Evolutionary conservation across 345 rosid genomes (phyloP), one percentile per base, ranked within the genome.

Genomic region (Pugionium dolabratum): DNA sequence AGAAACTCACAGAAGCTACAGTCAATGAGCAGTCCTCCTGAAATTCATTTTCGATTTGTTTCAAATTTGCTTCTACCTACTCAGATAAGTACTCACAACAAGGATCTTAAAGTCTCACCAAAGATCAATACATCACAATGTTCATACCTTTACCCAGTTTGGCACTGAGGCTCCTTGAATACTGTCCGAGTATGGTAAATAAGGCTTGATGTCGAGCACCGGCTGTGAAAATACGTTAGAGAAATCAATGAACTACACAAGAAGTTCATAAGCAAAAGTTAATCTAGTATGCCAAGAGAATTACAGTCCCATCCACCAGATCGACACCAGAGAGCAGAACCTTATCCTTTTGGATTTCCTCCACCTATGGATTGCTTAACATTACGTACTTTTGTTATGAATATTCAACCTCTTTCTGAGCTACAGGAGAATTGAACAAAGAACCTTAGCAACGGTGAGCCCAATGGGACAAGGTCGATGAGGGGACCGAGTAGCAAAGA

Each of bases 401-500:
- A 66, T 3, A 39, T 4, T 31, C 51, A 39, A 32, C 5, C 1
- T 10, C 29, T 32, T 33, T 66, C 29, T 40, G 5, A 26, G 53
- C 62, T 6, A 29, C 30, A 44, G 1, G 5, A 66, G 32, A 66
- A 37, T 0, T 31, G 11, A 36, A 48, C 1, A 59, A 36, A 51
- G 27, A 65, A 93, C 97, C 96, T 88, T 90, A 49, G 96, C 98
- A 73, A 86, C 91, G 6, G 97, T 90, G 43, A 93, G 94, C 3
- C 97, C 96, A 41, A 93, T 85, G 33, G 98, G 98, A 66, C 97
- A 87, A 26, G 87, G 97, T 40, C 96, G 84, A 82, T 93, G 97
- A 42, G 97, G 97, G 57, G 97, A 82, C 56, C 94, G 75, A 36
- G 98, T 93, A 66, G 96, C 91, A 76, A 93, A 85, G 69, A 88